Evolutionary conservation across 192 early-diverging fungal genomes (phyloP).

Genomic region (Jimgerdemannia flammicorona): DNA sequence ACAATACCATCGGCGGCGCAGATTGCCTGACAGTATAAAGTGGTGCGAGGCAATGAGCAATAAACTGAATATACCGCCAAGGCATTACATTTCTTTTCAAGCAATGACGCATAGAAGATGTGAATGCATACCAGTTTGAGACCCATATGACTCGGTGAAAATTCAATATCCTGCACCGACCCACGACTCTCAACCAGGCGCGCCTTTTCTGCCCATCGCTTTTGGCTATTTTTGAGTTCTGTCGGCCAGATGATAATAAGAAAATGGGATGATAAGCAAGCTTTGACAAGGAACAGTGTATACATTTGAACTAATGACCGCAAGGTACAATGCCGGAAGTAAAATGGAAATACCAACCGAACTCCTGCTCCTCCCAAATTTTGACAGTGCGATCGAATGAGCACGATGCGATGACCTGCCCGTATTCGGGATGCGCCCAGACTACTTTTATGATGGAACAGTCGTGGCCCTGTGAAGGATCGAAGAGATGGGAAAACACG

Average conservation of each 20-base stretch:
- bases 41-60: not conserved
- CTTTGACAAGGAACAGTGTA: no score
- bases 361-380: conserved; percentile 89
- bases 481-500: not conserved
- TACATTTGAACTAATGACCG: not conserved
- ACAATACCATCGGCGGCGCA: conserved; percentile 79
- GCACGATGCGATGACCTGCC: conserved; percentile 84
- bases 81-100: not conserved
- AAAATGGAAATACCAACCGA: conserved; percentile 33
- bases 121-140: conserved; percentile 60
- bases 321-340: not conserved
- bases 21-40: conserved; percentile 53
- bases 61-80: not conserved
- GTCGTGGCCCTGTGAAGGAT: conserved; percentile 67
- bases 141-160: conserved; percentile 80
- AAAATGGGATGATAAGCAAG: not conserved
- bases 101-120: not conserved
- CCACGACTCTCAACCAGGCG: conserved; percentile 63
- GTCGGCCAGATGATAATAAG: not conserved
- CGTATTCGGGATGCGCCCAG: conserved; percentile 98
- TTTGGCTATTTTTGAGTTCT: conserved; percentile 53
- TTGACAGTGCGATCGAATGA: conserved; percentile 88
- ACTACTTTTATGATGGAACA: conserved; percentile 78
- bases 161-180: conserved; percentile 84
- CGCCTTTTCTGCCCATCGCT: conserved; percentile 65